Evolutionary conservation across 2,329 filamentous ascomycete genomes (phyloP).

Genomic region (Pseudogymnoascus sp.): DNA sequence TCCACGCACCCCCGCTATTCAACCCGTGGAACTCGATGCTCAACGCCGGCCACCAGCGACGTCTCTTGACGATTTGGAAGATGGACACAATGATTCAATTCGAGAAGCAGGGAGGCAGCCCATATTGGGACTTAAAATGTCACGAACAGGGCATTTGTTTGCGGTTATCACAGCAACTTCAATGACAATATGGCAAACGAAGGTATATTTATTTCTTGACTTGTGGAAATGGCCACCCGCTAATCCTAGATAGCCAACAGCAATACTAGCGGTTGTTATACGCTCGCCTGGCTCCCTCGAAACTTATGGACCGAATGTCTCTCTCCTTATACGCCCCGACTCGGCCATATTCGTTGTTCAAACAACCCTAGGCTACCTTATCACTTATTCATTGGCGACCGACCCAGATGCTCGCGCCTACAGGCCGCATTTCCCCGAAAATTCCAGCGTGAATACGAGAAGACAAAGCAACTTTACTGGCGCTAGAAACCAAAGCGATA

Average conservation of each 20-base stretch:
- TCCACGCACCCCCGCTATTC: conserved; percentile 48
- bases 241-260: conserved; percentile 58
- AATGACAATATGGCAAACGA: conserved; percentile 94
- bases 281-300: conserved; percentile 72
- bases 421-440: conserved; percentile 67
- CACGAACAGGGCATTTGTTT: conserved; percentile 74
- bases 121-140: conserved; percentile 66
- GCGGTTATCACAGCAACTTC: conserved; percentile 77
- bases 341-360: conserved; percentile 87
- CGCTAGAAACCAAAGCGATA: conserved; percentile 38
- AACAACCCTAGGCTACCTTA: conserved; percentile 76
- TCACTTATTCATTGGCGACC: conserved; percentile 86
- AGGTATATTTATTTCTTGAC: conserved; percentile 44
- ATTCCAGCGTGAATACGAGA: conserved; percentile 52
- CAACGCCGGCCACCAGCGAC: conserved; percentile 18
- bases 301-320: conserved; percentile 77
- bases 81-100: conserved; percentile 11
- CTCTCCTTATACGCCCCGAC: conserved; percentile 81
- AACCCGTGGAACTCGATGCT: conserved; percentile 49
- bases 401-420: conserved; percentile 79
- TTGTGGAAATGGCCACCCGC: neutral
- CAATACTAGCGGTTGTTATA: conserved; percentile 74
- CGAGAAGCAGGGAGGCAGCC: conserved; percentile 41
- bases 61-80: conserved; percentile 14
- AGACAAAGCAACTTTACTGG: conserved; percentile 53